Conservation (phyloP, 1,139 yeast species). For the Yamadazyma jaroonii region DNA sequence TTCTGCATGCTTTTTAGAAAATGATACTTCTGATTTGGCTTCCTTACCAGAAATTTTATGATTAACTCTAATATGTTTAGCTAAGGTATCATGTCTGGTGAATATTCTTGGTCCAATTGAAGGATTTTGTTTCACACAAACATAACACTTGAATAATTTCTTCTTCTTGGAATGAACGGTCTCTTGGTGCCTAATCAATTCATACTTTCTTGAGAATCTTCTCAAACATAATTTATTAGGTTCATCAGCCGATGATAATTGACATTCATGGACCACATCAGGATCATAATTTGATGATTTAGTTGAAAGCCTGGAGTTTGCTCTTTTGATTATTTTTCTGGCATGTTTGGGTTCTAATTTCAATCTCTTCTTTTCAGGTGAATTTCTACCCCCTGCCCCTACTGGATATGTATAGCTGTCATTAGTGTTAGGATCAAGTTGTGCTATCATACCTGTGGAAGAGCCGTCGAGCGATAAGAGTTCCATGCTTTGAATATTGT, state of each 20-base stretch:
- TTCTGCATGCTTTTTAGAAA: conserved; percentile 47
- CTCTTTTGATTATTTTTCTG: conserved; percentile 21
- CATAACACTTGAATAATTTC: conserved; percentile 80
- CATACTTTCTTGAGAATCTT: conserved; percentile 90
- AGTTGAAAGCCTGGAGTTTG: conserved; percentile 24
- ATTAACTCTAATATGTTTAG: conserved; percentile 88
- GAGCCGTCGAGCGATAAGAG: conserved; percentile 1
- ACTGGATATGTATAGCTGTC: conserved; percentile 21
- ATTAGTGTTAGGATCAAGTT: conserved; percentile 1
- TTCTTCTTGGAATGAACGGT: conserved; percentile 91
- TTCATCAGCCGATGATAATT: conserved; percentile 45
- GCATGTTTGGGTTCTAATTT: conserved; percentile 29
- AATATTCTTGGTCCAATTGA: conserved; percentile 64
- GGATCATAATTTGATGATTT: conserved; percentile 49
- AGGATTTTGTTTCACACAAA: conserved; percentile 68
- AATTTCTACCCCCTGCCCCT: conserved; percentile 15
- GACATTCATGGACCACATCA: conserved; percentile 50
- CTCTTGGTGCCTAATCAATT: conserved; percentile 91
- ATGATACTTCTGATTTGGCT: conserved; percentile 55
- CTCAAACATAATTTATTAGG: conserved; percentile 67
- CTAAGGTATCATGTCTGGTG: conserved; percentile 90
- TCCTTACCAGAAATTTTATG: conserved; percentile 71
- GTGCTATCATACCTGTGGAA: conserved; percentile 2
- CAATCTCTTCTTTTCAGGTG: conserved; percentile 22
- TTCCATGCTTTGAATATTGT: conserved; percentile 2